Evolutionary conservation across 768 basidiomycete genomes (phyloP).

Genomic region (Gelatoporia subvermispora): DNA sequence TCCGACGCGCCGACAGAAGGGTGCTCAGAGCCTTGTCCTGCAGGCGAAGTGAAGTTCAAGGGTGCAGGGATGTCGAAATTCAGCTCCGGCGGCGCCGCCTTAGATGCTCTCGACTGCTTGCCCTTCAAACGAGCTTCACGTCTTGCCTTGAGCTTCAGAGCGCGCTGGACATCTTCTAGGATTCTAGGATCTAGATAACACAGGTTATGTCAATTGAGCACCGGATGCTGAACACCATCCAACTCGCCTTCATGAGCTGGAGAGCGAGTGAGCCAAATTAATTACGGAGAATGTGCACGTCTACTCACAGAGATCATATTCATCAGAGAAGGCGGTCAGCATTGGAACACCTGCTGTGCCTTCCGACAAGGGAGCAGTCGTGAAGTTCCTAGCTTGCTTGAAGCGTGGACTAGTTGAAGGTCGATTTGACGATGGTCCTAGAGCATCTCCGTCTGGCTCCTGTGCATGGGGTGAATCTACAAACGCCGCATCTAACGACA

Average conservation of each 20-base stretch:
- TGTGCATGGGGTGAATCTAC: background rate
- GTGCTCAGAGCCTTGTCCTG: conserved; percentile 6
- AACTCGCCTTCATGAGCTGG: conserved; percentile 71
- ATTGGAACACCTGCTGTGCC: conserved; percentile 5
- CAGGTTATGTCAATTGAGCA: conserved; percentile 2
- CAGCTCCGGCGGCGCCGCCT: too few relatives aligned
- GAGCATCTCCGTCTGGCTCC: background rate
- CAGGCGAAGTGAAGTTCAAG: conserved; percentile 22
- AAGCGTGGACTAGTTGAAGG: conserved; percentile 6
- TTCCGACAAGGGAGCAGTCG: background rate
- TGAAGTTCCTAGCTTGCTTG: conserved; percentile 8
- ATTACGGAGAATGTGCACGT: background rate
- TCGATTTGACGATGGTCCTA: conserved; percentile 10
- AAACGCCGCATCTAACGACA: conserved; percentile 20
- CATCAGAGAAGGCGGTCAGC: conserved; percentile 53
- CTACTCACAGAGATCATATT: conserved; percentile 71
- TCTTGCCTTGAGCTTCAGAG: conserved; percentile 66
- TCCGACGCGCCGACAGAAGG: conserved; percentile 1
- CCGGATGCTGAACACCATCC: background rate
- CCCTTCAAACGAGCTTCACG: conserved; percentile 60
- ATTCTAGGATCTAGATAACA: conserved; percentile 62
- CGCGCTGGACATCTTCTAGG: conserved; percentile 75
- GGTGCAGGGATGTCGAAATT: too few relatives aligned
- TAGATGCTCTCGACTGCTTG: conserved; percentile 8
- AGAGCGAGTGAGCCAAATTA: conserved; percentile 5